Conservation (phyloP, 305 asterid species). For the Solanum hybrid region DNA sequence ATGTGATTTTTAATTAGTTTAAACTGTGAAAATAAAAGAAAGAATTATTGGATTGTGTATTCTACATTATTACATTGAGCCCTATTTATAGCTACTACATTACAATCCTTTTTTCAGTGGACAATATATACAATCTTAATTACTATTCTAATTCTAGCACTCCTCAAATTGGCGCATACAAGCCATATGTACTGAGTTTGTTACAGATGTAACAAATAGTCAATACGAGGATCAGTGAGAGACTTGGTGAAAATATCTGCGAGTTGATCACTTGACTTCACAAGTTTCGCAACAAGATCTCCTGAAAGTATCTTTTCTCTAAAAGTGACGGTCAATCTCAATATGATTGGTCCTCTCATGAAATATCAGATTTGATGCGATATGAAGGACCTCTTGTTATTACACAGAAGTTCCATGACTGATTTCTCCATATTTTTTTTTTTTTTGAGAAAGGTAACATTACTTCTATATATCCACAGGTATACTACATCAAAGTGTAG, state of each 20-base stretch:
- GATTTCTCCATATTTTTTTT: neutral
- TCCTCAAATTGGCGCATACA: neutral
- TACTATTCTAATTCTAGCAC: neutral
- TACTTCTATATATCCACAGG: too few relatives aligned
- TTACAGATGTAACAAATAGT: neutral
- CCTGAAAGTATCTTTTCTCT: neutral
- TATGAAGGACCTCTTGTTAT: neutral
- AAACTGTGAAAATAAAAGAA: neutral
- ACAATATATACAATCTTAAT: neutral
- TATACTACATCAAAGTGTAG: too few relatives aligned
- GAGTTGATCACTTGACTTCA: neutral
- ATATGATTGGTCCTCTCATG: neutral
- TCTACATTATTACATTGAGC: neutral
- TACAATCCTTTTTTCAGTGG: neutral
- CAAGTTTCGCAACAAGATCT: neutral
- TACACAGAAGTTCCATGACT: neutral
- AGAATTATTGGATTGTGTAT: neutral
- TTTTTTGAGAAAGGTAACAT: too few relatives aligned
- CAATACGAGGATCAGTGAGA: neutral
- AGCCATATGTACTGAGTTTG: neutral
- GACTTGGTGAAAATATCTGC: neutral
- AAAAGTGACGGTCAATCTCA: neutral
- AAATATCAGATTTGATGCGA: neutral
- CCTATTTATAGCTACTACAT: neutral
- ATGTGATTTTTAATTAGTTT: neutral